A percentile compares a stretch with the other conserved stretches of the same genome.
These are phyloP conservation scores for Colletotrichum liriopes DNA, from an alignment of 2,329 filamentous ascomycete genomes.

Conservation along the genomic window DNA sequence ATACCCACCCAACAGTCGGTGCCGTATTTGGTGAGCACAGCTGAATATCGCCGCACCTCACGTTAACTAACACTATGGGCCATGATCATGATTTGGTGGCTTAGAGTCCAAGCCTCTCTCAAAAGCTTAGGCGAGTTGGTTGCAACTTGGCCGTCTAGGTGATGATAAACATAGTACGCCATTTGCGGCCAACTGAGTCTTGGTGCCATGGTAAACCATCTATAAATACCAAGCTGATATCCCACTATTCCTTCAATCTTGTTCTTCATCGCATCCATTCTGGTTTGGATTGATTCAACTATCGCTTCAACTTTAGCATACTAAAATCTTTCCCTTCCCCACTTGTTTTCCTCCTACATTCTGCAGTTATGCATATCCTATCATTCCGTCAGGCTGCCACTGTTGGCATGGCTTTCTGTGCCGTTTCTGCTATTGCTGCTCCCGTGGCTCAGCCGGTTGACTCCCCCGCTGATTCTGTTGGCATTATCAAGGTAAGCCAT, in stretches of 20 bases:
- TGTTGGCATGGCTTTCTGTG: constrained; percentile 30
- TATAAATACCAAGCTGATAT: constrained; percentile 23
- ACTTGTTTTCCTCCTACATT: background rate
- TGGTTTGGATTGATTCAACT: background rate
- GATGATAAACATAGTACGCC: background rate
- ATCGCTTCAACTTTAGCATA: background rate
- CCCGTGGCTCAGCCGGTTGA: constrained; percentile 4
- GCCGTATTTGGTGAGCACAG: background rate
- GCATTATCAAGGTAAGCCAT: constrained; percentile 6
- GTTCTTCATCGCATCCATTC: constrained; percentile 19
- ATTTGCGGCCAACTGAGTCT: too few species aligned
- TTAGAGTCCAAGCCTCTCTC: background rate
- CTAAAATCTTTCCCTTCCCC: background rate
- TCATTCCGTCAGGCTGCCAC: constrained; percentile 25
- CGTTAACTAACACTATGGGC: background rate
- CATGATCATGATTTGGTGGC: background rate
- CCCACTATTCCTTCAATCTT: background rate
- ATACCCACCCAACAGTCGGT: background rate
- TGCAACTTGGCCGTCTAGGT: background rate
- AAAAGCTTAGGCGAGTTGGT: too few species aligned
- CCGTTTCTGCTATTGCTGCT: constrained; percentile 28
- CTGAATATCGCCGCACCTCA: background rate
- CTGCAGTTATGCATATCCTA: constrained; percentile 26
- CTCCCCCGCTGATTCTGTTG: background rate
- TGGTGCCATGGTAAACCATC: background rate